phyloP scores from a whole-genome alignment of 164 flowering plant genomes.

The Nymphaea colorata region DNA sequence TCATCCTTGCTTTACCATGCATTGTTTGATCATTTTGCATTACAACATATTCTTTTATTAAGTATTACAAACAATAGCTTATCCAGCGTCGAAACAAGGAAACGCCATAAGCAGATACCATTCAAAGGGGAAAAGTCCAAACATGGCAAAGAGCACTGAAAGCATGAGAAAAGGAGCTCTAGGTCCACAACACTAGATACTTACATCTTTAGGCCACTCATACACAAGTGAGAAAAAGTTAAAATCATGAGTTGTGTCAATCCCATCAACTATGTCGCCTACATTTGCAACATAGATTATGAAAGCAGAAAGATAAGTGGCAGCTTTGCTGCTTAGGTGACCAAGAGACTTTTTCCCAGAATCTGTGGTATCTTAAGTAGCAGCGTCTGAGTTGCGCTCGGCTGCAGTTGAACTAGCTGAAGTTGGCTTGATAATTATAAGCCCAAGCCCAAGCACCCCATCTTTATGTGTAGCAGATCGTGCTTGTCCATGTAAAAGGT shows the following conservation, averaged over 20 bases:
- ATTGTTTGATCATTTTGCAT: no score
- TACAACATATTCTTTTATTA: no score
- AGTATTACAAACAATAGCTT: no score
- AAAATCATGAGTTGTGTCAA: conserved; percentile 98
- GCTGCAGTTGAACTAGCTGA: conserved; percentile 27
- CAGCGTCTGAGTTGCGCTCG: conserved; percentile 29
- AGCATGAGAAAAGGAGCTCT: no score
- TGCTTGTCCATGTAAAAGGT: conserved; percentile 28
- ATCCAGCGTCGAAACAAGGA: no score
- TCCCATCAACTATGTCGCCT: conserved; percentile 98
- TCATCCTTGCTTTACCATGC: no score
- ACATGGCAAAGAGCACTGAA: no score
- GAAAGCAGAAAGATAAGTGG: conserved; percentile 89
- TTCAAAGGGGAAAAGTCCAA: no score
- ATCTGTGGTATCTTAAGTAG: conserved; percentile 57
- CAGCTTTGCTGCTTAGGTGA: conserved; percentile 56
- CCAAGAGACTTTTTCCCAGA: conserved; percentile 66
- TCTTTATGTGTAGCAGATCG: conserved; percentile 34
- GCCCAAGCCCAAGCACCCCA: conserved; percentile 85
- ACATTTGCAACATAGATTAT: conserved; percentile 92
- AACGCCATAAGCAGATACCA: no score
- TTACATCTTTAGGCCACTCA: conserved; percentile 98
- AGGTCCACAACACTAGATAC: neutral
- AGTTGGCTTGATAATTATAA: conserved; percentile 35
- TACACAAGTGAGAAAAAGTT: conserved; percentile 92